Conservation (phyloP, 805 yeast genomes). For the Monosporozyma yasuniensis region DNA sequence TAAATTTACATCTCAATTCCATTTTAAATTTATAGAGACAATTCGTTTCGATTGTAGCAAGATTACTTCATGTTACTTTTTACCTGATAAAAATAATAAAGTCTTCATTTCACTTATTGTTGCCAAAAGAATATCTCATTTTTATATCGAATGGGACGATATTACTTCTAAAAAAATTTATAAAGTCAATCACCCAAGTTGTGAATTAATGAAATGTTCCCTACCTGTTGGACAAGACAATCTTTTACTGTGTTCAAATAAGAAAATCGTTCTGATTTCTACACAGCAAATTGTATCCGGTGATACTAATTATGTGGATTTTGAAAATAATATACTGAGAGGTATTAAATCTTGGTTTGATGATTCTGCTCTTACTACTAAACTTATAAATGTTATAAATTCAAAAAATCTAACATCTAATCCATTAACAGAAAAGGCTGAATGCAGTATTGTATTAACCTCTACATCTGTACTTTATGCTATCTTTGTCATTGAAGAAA, state of each 20-base stretch:
- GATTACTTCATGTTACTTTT: conserved; percentile 14
- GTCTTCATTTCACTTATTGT: conserved; percentile 16
- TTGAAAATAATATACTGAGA: conserved; percentile 7
- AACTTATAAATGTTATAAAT: conserved; percentile 7
- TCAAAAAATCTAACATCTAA: conserved; percentile 5
- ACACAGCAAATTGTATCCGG: conserved; percentile 28
- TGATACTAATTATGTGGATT: conserved; percentile 13
- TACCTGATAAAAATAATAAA: conserved; percentile 13
- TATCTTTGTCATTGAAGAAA: not conserved
- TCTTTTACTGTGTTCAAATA: conserved; percentile 4
- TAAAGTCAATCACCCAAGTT: conserved; percentile 18
- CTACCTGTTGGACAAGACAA: conserved; percentile 14
- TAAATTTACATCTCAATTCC: conserved; percentile 4
- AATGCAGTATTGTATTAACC: not conserved
- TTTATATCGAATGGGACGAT: conserved; percentile 24
- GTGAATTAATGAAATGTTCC: conserved; percentile 11
- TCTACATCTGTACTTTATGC: not conserved
- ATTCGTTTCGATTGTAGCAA: conserved; percentile 12
- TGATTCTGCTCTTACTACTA: conserved; percentile 10
- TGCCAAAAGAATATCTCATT: conserved; percentile 15
- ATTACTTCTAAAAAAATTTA: conserved; percentile 14
- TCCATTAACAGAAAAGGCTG: not conserved
- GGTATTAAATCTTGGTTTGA: conserved; percentile 16
- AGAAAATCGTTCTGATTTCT: conserved; percentile 9
- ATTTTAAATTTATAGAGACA: conserved; percentile 11